Evolutionary conservation across 1,139 yeast genomes (phyloP), one percentile per base, ranked within the genome.

Genomic region (Waltiozyma solani): DNA sequence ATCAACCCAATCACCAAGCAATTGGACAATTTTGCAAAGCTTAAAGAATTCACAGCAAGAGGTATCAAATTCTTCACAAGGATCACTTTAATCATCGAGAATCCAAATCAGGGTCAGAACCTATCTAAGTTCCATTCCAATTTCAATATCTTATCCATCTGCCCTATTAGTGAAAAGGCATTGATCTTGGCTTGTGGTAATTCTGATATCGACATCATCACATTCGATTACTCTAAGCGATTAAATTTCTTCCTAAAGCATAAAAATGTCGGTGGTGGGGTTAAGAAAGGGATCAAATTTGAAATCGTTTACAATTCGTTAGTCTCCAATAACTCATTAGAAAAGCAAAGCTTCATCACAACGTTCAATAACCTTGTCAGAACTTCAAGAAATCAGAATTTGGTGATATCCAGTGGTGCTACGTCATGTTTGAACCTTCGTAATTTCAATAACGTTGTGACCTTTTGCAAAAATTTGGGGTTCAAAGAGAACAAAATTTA

Each of bases 241-340:
- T 63, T 86, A 36, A 93, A 95, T 0, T 80, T 77, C 49, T 84
- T 76, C 57, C 64, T 91, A 47, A 81, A 83, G 48, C 96, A 86
- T 62, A 85, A 87, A 52, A 77, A 86, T 1, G 70, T 87, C 10
- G 83, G 96, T 32, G 76, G 86, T 35, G 96, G 94, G 1, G 69
- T 84, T 15, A 81, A 80, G 17, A 73, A 82, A 42, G 98, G 98
- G 1, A 72, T 87, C 35, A 77, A 77, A 48, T 73, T 91, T 48
- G 98, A 91, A 57, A 70, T 91, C 13, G 70, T 77, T 40, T 91
- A 91, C 31, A 24, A 48, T 57, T 64, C 75, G 14, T 66, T 75
- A 34, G 62, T 79, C 26, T 60, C 71, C 7, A 12, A 13, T 13
- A 31, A 19, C 11, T 31, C 33, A 3, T 11, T 31, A 5, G 60